Evolutionary conservation across 116 monocot genomes (phyloP).

Genomic region (Dioscorea cayenensis): DNA sequence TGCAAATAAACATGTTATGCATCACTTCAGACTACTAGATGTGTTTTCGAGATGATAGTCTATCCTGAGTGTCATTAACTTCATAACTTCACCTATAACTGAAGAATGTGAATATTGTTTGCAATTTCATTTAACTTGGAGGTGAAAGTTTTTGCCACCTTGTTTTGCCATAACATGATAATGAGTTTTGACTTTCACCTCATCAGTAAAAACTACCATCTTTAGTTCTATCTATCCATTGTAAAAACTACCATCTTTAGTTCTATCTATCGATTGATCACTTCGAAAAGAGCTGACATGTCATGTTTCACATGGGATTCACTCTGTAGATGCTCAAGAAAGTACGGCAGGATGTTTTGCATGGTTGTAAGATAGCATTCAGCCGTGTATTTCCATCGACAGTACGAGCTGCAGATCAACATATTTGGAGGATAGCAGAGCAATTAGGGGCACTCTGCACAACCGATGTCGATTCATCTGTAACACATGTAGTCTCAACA

Average conservation of each 20-base stretch:
- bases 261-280: neutral
- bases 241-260: neutral
- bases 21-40: too few relatives aligned
- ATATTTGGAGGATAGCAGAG: conserved; percentile 72
- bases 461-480: conserved; percentile 39
- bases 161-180: too few relatives aligned
- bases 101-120: too few relatives aligned
- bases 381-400: conserved; percentile 54
- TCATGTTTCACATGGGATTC: neutral
- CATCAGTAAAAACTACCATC: neutral
- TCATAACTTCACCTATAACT: too few relatives aligned
- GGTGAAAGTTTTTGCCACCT: too few relatives aligned
- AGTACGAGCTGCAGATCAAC: conserved; percentile 40
- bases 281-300: neutral
- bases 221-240: neutral
- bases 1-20: too few relatives aligned
- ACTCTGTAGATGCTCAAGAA: conserved; percentile 41
- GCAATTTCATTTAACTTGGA: too few relatives aligned
- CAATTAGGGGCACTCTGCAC: conserved; percentile 64
- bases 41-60: too few relatives aligned
- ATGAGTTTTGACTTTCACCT: too few relatives aligned
- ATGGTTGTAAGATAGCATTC: conserved; percentile 76
- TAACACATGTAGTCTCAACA: conserved; percentile 66
- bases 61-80: too few relatives aligned
- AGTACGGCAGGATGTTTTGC: conserved; percentile 42